Conservation (phyloP, 768 basidiomycete genomes). For the Suillus luteus region DNA sequence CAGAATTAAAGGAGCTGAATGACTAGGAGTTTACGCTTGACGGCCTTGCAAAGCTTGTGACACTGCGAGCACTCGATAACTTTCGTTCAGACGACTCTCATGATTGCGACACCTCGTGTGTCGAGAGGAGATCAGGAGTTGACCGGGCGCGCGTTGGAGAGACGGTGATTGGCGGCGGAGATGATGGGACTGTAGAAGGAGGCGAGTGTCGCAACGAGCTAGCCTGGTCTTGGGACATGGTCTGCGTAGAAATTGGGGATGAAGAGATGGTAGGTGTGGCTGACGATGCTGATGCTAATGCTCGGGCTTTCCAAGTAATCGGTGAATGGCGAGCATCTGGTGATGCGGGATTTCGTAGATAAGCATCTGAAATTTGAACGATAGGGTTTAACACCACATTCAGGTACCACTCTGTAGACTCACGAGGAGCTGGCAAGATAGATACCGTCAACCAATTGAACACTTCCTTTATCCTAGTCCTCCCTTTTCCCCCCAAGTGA, state of each 20-base stretch:
- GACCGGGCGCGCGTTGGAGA: conserved; percentile 59
- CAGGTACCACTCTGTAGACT: conserved; percentile 19
- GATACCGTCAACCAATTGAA: conserved; percentile 77
- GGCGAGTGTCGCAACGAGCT: conserved; percentile 33
- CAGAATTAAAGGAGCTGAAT: conserved; percentile 14
- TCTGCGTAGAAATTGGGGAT: conserved; percentile 36
- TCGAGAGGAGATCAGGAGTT: conserved; percentile 51
- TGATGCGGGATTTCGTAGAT: conserved; percentile 72
- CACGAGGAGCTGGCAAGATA: conserved; percentile 49
- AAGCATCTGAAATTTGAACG: conserved; percentile 32
- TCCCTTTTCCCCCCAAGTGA: conserved; percentile 54
- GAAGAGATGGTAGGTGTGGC: conserved; percentile 55
- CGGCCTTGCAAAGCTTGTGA: conserved; percentile 26
- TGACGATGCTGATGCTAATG: conserved; percentile 50
- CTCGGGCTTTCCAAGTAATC: conserved; percentile 55
- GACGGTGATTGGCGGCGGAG: conserved; percentile 40
- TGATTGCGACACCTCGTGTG: conserved; percentile 41
- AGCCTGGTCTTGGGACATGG: conserved; percentile 31
- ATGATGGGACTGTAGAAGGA: conserved; percentile 37
- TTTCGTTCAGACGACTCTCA: conserved; percentile 27
- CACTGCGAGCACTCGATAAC: conserved; percentile 33
- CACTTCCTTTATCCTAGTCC: conserved; percentile 68
- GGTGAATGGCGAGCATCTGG: conserved; percentile 56
- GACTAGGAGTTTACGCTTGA: conserved; percentile 24
- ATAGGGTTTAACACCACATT: conserved; percentile 18